Evolutionary conservation across 129 eudicot species (phyloP), one percentile per base, ranked within the genome.

Genomic region (Tagetes erecta): DNA sequence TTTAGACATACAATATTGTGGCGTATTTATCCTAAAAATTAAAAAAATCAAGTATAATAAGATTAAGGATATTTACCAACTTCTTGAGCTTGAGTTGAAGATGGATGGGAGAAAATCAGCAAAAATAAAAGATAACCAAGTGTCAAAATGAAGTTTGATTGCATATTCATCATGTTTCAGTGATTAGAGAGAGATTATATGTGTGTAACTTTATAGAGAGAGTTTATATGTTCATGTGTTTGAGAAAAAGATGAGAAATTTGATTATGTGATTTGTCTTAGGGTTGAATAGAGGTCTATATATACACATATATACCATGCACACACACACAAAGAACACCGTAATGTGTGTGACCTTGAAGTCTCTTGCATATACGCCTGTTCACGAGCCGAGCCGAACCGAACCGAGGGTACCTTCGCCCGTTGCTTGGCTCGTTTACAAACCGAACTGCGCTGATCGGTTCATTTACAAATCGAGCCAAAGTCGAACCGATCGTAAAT

Each of bases 1-100:
- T 20, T 20, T 20, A 20, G 27, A 20, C 27, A 20, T 20, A 20
- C 27, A 20, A 20, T 20, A 20, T 20, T 20, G 27, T 20, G 27
- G 27, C 27, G 27, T 20, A 20, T 20, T 20, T 20, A 20, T 20
- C 27, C 27, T 20, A 20, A 20, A 20, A 20, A 20, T 20, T 20
- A 20, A 20, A 20, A 20, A 20, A 20, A 20, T 20, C 27, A 20
- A 20, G 27, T 20, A 20, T 20, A 20, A 20, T 20, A 20, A 20
- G 27, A 20, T 20, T 20, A 6, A 42, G 31, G n/a, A 52, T 4
- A 63, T 73, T 73, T 83, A 86, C 91, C 91, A 71, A 78, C 86
- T 86, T 86, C 87, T 86, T 86, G 87, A 52, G 91, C 87, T 57
- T 51, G 77, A 8, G 78, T 58, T 41, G 70, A 41, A 50, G 76